phyloP scores from a whole-genome alignment of 2,329 filamentous ascomycete genomes.

The Colletotrichum gloeosporioides region DNA sequence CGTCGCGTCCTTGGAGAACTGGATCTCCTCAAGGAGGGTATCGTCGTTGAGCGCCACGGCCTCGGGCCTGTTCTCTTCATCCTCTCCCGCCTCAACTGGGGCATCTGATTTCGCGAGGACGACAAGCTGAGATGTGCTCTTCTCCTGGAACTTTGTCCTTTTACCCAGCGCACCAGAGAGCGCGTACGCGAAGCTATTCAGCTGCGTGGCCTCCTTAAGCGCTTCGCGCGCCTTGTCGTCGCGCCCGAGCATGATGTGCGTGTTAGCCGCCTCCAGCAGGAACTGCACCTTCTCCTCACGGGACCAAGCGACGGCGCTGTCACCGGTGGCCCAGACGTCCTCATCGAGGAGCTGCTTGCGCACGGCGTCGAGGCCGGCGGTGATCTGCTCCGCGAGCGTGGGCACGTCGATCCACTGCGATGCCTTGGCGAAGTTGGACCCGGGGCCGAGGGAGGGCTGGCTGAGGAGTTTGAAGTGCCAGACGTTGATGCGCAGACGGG shows the following conservation, averaged over 20 bases:
- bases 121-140: constrained; percentile 84
- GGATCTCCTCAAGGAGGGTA: constrained; percentile 86
- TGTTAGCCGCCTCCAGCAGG: constrained; percentile 80
- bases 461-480: constrained; percentile 68
- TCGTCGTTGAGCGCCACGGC: constrained; percentile 88
- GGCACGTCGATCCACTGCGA: constrained; percentile 66
- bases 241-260: constrained; percentile 83
- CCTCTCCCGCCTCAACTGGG: constrained; percentile 17
- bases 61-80: constrained; percentile 56
- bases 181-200: constrained; percentile 79
- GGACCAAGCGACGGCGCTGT: constrained; percentile 37
- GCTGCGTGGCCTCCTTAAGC: constrained; percentile 69
- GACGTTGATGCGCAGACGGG: constrained; percentile 74
- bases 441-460: constrained; percentile 59
- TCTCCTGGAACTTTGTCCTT: constrained; percentile 80
- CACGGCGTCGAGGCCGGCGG: constrained; percentile 46
- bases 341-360: constrained; percentile 39
- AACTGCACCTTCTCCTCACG: constrained; percentile 69
- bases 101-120: constrained; percentile 79
- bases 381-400: constrained; percentile 56
- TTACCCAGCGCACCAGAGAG: constrained; percentile 89
- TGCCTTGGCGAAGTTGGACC: constrained; percentile 60
- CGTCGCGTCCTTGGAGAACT: constrained; percentile 62
- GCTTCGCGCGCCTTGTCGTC: constrained; percentile 77
- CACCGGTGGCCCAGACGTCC: constrained; percentile 41